These are phyloP conservation scores for Lathyrus sativus DNA, from an alignment of 306 rosid genomes.

Conservation along the genomic window DNA sequence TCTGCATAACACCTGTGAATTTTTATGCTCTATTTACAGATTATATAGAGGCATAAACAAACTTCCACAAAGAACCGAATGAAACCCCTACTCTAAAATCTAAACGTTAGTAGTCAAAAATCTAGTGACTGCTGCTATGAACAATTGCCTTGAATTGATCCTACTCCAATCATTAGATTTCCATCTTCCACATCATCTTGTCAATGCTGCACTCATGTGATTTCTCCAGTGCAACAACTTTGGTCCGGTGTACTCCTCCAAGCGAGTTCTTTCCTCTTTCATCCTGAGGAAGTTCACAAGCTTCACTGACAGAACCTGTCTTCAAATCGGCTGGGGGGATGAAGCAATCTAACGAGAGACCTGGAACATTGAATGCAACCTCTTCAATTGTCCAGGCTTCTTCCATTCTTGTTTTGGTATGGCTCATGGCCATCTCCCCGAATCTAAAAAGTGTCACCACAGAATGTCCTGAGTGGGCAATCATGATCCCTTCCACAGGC, in stretches of 20 bases:
- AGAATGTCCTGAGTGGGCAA: constrained; percentile 95
- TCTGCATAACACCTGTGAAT: constrained; percentile 61
- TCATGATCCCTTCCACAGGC: constrained; percentile 97
- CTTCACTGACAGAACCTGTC: constrained; percentile 70
- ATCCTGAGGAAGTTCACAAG: constrained; percentile 76
- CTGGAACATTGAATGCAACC: constrained; percentile 93
- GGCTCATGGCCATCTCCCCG: constrained; percentile 99
- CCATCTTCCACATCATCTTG: constrained; percentile 81
- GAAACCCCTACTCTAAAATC: constrained; percentile 59
- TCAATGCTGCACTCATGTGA: constrained; percentile 54
- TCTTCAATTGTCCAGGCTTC: constrained; percentile 99
- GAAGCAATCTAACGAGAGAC: constrained; percentile 90
- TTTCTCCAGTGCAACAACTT: constrained; percentile 83
- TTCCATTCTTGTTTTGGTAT: constrained; percentile 95
- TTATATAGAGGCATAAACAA: constrained; percentile 65
- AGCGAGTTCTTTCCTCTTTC: constrained; percentile 66
- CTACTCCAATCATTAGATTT: constrained; percentile 50
- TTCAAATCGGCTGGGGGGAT: constrained; percentile 96
- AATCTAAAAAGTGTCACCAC: constrained; percentile 93
- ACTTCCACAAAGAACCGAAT: constrained; percentile 54
- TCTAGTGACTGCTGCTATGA: constrained; percentile 74
- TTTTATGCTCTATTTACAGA: constrained; percentile 97
- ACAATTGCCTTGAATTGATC: constrained; percentile 70
- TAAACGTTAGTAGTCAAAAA: constrained; percentile 67
- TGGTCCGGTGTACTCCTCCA: constrained; percentile 64